These are phyloP conservation scores for Aspergillus sp. DNA, from an alignment of 2,329 filamentous ascomycete species.

Conservation along the genomic window DNA sequence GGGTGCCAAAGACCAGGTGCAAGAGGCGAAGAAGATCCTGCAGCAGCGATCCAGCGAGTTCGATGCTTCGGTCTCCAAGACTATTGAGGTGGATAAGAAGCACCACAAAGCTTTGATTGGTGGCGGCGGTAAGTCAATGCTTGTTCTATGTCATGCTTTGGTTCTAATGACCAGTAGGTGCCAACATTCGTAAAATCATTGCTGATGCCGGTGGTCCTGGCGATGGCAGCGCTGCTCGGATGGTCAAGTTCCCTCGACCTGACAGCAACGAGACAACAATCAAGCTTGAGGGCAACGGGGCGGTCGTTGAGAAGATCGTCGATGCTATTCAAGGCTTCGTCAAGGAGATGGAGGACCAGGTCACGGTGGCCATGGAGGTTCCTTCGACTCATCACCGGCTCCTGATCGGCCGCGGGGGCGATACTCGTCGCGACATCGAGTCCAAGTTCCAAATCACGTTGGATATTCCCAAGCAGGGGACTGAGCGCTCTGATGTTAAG, in stretches of 20 bases:
- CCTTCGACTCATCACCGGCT: constrained; percentile 82
- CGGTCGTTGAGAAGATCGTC: constrained; percentile 81
- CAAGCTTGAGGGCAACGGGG: constrained; percentile 74
- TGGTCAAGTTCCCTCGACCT: constrained; percentile 88
- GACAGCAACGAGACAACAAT: constrained; percentile 75
- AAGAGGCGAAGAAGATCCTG: constrained; percentile 81
- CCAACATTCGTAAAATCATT: constrained; percentile 79
- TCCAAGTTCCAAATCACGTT: constrained; percentile 75
- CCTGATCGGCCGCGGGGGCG: constrained; percentile 85
- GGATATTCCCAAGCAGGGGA: constrained; percentile 84
- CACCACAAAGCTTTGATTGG: constrained; percentile 82
- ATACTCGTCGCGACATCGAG: constrained; percentile 76
- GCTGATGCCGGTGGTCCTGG: constrained; percentile 80
- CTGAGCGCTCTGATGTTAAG: constrained; percentile 75
- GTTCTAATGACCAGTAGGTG: constrained; percentile 50
- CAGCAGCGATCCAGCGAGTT: constrained; percentile 80
- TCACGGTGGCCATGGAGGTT: constrained; percentile 68
- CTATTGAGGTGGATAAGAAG: constrained; percentile 86
- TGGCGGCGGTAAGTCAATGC: constrained; percentile 58
- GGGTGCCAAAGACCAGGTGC: constrained; percentile 83
- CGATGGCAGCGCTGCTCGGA: constrained; percentile 74
- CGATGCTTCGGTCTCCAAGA: constrained; percentile 77
- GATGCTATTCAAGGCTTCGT: constrained; percentile 73
- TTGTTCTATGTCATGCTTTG: not conserved
- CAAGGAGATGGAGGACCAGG: constrained; percentile 71